Base-by-base conservation (phyloP, 2,329 filamentous ascomycete genomes). In the Ophiosphaerella narmari region DNA sequence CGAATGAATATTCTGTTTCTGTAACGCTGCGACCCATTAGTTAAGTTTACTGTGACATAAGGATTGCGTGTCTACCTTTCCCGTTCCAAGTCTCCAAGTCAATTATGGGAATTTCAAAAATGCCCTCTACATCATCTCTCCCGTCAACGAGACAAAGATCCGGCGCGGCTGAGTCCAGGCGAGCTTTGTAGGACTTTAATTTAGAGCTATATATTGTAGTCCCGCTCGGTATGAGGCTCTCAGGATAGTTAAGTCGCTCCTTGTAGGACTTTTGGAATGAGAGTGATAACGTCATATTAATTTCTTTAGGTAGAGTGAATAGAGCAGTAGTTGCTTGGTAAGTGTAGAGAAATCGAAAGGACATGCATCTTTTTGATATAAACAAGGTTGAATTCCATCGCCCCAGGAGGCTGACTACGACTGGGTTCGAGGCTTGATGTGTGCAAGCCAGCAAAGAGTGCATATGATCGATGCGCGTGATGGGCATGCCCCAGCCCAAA, bases 21-120 rank as follows among this genome's bases (percentile, higher is more conserved):
- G 39, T 21, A 49, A n/a, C 16, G 24, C 47, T 54, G 24, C 11
- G 1, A 13, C 7, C 4, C 2, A 3, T 48, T 44, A 48, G 36
- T 12, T 42, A 21, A n/a, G 6, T 13, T 14, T 29, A 40, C 23
- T 11, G 11, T 29, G 23, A 14, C 11, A n/a, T 23, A 7, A 31
- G 8, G 16, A 12, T 13, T 6, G 14, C 21, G 11, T 8, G 2
- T 1, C 18, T 45, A 56, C 59, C 50, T 50, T 50, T 53, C 4
- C 52, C 50, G n/a, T 52, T 26, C 14, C 32, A 39, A 2, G 53
- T 60, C 18, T 36, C 32, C 0, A 59, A 34, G 36, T 63, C 58
- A 9, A 53, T 46, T 7, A 61, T 45, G 1, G 55, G 58, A 18
- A 63, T 48, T 8, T 61, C 55, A 26, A 57, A 55, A 21, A 32